phyloP scores from a whole-genome alignment of 495 filamentous ascomycete species.

The Penicillium samsonianum region DNA sequence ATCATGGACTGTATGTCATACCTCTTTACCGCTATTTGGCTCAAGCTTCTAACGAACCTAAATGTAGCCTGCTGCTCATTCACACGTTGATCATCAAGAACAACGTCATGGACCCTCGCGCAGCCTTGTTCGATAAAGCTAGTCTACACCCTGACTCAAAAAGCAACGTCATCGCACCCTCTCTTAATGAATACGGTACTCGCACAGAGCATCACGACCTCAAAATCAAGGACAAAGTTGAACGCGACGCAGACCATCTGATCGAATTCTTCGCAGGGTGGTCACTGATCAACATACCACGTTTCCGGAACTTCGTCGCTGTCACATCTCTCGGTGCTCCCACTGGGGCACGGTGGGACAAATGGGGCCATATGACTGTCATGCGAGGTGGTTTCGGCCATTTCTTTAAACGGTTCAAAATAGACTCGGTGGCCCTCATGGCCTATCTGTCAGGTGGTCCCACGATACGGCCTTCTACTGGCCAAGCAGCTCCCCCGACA shows the following conservation, averaged over 20 bases:
- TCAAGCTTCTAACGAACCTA: background rate
- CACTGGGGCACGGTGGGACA: conserved; percentile 25
- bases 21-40: background rate
- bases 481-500: background rate
- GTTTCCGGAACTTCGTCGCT: conserved; percentile 36
- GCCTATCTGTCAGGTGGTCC: background rate
- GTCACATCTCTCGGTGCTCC: conserved; percentile 19
- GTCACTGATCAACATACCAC: conserved; percentile 35
- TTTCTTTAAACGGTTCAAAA: conserved; percentile 9
- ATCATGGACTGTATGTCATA: conserved; percentile 6
- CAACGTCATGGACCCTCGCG: conserved; percentile 15
- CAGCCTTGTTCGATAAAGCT: conserved; percentile 10
- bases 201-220: conserved; percentile 23
- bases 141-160: conserved; percentile 21
- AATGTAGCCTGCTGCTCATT: conserved; percentile 1
- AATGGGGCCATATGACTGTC: conserved; percentile 37
- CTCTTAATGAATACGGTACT: conserved; percentile 25
- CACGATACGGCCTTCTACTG: background rate
- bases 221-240: conserved; percentile 22
- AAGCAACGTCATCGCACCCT: conserved; percentile 25
- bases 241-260: conserved; percentile 40
- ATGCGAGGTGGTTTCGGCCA: background rate
- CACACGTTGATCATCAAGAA: conserved; percentile 26
- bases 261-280: conserved; percentile 49
- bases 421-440: background rate